These are phyloP conservation scores for Leptodermis oblonga DNA, from an alignment of 257 asterid species.

Conservation along the genomic window DNA sequence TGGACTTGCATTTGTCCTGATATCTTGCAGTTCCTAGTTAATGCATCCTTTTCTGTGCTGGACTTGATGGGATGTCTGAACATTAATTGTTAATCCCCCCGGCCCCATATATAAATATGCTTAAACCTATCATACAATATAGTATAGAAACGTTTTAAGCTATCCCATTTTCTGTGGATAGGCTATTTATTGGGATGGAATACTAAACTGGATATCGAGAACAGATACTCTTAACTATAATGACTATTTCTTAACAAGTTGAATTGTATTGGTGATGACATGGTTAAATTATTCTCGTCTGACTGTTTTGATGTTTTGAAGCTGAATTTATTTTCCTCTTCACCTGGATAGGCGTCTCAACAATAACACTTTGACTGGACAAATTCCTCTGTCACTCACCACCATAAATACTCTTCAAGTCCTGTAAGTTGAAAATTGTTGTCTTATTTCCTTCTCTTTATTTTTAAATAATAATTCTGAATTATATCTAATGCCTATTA, in stretches of 20 bases:
- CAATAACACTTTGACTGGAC: conserved; percentile 72
- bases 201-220: neutral
- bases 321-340: conserved; percentile 23
- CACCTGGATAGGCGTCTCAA: conserved; percentile 77
- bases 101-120: no score
- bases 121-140: neutral
- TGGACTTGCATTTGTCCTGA: neutral
- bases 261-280: neutral
- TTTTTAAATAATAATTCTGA: neutral
- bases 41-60: neutral
- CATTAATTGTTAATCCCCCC: no score
- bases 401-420: conserved; percentile 72
- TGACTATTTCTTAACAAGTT: neutral
- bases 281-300: neutral
- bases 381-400: conserved; percentile 70
- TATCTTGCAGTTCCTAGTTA: neutral
- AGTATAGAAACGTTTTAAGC: neutral
- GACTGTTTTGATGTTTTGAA: conserved; percentile 1
- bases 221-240: neutral
- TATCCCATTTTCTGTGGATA: neutral
- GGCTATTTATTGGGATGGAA: neutral
- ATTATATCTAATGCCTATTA: neutral
- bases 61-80: no score
- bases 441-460: conserved; percentile 2
- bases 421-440: conserved; percentile 60